Evolutionary conservation across 106 monocot species (phyloP).

Genomic region (Posidonia australis): DNA sequence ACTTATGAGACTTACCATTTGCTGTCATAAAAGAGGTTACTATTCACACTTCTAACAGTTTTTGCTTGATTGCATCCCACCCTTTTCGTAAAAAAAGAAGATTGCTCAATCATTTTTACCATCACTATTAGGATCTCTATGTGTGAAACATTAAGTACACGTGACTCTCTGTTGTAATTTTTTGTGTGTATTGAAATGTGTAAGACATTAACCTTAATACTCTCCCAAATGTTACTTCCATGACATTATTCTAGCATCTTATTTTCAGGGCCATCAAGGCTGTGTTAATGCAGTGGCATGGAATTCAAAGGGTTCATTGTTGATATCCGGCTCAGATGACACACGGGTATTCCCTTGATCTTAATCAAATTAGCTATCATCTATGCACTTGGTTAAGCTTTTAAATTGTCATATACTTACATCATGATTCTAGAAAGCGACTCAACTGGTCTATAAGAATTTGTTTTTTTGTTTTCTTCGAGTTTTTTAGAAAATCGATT

Average conservation of each 20-base stretch:
- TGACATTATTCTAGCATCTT: neutral
- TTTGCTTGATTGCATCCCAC: neutral
- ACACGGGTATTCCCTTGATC: slow-evolving; percentile 40
- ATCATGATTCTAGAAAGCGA: too few species aligned
- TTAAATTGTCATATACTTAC: too few species aligned
- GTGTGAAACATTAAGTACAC: neutral
- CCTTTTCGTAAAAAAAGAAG: neutral
- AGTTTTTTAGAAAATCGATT: too few species aligned
- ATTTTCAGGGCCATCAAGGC: slow-evolving; percentile 54
- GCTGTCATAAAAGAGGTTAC: neutral
- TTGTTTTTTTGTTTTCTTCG: too few species aligned
- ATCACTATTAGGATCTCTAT: neutral
- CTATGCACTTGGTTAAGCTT: too few species aligned
- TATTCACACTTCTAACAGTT: neutral
- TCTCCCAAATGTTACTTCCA: neutral
- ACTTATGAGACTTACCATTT: too few species aligned
- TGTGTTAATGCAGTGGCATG: slow-evolving; percentile 55
- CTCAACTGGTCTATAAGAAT: too few species aligned
- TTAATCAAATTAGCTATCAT: too few species aligned
- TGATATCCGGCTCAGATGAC: slow-evolving; percentile 96
- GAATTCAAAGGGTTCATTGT: slow-evolving; percentile 80
- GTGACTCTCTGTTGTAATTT: neutral
- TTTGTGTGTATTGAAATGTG: too few species aligned
- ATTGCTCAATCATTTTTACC: too few species aligned
- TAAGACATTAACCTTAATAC: too few species aligned